Evolutionary conservation across 768 basidiomycete genomes (phyloP).

Genomic region (Russula abietina): DNA sequence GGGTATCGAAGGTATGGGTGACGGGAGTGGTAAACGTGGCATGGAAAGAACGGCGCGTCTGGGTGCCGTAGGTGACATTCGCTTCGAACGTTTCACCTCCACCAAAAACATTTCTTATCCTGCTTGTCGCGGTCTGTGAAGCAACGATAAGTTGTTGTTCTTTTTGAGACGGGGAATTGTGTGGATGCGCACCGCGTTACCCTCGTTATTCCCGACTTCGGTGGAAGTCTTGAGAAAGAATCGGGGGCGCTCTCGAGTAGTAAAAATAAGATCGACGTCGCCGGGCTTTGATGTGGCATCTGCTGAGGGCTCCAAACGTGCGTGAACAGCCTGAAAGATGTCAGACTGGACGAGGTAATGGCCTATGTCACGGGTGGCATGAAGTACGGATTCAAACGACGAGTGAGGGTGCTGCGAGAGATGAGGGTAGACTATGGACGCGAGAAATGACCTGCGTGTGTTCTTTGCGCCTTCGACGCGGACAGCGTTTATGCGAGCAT

Average conservation of each 20-base stretch:
- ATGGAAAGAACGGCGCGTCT: constrained; percentile 78
- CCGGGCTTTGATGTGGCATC: constrained; percentile 47
- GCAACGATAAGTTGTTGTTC: constrained; percentile 22
- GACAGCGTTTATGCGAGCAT: constrained; percentile 65
- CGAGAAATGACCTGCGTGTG: constrained; percentile 78
- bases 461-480: constrained; percentile 70
- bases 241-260: constrained; percentile 67
- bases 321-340: constrained; percentile 65
- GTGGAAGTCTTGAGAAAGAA: constrained; percentile 78
- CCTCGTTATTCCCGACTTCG: constrained; percentile 90
- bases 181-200: constrained; percentile 66
- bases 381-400: constrained; percentile 61
- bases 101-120: constrained; percentile 84
- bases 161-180: not conserved
- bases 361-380: constrained; percentile 61
- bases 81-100: constrained; percentile 86
- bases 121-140: constrained; percentile 65
- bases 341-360: constrained; percentile 65
- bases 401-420: constrained; percentile 32
- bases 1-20: constrained; percentile 53
- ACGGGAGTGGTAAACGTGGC: constrained; percentile 61
- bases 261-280: constrained; percentile 78
- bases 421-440: constrained; percentile 67
- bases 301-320: constrained; percentile 52
- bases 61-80: constrained; percentile 77